Evolutionary conservation across 148 eudicot species (phyloP), one percentile per base, ranked within the genome.

Genomic region (Oxyria digyna): DNA sequence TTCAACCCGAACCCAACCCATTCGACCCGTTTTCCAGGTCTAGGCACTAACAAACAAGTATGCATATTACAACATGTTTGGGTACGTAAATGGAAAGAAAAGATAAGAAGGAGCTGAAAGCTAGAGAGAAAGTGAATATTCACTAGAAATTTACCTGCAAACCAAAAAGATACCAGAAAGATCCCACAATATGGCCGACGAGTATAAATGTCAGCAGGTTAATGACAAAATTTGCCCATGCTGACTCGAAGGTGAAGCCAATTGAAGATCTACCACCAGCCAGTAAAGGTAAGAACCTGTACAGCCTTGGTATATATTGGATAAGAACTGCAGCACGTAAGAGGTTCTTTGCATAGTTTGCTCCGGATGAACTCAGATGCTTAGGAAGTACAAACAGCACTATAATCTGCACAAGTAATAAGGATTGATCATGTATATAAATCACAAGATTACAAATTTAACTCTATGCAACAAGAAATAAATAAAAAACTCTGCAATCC

Each of bases 151-250:
- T 46, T 54, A 91, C 97, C 91, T 85, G 91, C 71, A 91, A 74
- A 31, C 94, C 97, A 24, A 91, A 81, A 66, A 87, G 93, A 76
- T 90, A 90, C 96, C 96, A 89, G 73, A 82, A 79, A 38, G 96
- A 85, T 55, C 96, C 96, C 35, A 89, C 88, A 41, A 87, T 81
- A 75, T 90, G 96, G 52, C 96, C 87, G 57, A 87, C 74, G 72
- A 91, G 75, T 64, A 91, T 72, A 78, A 84, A 91, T 0, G 84
- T 84, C 67, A 91, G 89, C 74, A 91, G 87, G 80, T 91, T 91
- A 40, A 87, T 81, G 35, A 91, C 78, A 69, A 91, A 87, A 78
- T 87, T 85, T 20, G 84, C 87, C 91, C 89, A 86, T 48, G 87
- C 91, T 10, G 97, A 85, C 74, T 91, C 94, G 74, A 91, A 91